Conservation (phyloP, 192 early-diverging fungal species). For the Linnemannia elongata region DNA sequence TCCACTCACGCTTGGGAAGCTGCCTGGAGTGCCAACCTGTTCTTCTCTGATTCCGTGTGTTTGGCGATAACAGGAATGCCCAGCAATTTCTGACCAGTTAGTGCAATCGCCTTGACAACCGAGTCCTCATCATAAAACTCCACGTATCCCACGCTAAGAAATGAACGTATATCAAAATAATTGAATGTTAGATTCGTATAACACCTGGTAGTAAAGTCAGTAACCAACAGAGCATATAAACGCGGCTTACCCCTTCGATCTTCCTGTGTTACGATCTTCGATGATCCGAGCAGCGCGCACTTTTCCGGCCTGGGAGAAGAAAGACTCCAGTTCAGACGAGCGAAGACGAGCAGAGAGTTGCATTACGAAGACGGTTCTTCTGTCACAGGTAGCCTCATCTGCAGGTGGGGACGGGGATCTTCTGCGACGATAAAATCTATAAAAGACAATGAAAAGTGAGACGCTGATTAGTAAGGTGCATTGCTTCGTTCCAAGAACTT, state of each 20-base stretch:
- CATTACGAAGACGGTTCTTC: slow-evolving; percentile 95
- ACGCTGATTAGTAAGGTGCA: slow-evolving; percentile 12
- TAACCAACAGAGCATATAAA: not conserved
- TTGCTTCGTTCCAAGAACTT: slow-evolving; percentile 1
- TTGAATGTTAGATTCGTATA: not conserved
- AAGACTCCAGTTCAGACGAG: slow-evolving; percentile 85
- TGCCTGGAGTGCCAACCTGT: slow-evolving; percentile 77
- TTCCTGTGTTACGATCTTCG: slow-evolving; percentile 83
- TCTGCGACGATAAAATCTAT: slow-evolving; percentile 46
- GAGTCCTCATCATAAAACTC: slow-evolving; percentile 93
- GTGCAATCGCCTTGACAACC: slow-evolving; percentile 85
- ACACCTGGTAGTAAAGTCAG: not conserved
- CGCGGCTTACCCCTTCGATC: slow-evolving; percentile 86
- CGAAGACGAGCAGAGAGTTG: slow-evolving; percentile 89
- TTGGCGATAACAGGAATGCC: slow-evolving; percentile 96
- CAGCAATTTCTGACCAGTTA: slow-evolving; percentile 89
- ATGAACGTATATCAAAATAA: not conserved
- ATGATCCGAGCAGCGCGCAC: slow-evolving; percentile 92
- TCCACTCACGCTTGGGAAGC: slow-evolving; percentile 62
- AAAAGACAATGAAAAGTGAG: not conserved
- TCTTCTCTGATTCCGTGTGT: slow-evolving; percentile 94
- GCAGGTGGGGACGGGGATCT: slow-evolving; percentile 78
- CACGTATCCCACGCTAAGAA: slow-evolving; percentile 91
- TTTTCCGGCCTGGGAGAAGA: slow-evolving; percentile 85
- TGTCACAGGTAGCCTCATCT: slow-evolving; percentile 83